Base-by-base conservation (phyloP, 169 alveolate species). In the Cryptosporidium ubiquitum region DNA sequence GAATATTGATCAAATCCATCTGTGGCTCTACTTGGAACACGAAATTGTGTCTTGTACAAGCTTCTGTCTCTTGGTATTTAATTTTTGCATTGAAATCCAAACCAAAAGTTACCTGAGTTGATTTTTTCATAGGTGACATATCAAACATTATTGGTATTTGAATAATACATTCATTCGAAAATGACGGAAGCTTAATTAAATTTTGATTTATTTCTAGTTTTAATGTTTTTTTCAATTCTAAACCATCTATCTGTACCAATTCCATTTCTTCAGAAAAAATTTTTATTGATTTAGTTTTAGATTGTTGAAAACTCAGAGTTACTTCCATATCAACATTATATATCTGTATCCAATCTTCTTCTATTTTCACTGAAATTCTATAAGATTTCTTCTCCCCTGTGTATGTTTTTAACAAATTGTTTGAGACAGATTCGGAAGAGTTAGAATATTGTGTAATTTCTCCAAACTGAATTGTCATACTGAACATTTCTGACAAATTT, bases 21-120 rank as follows among this genome's bases (percentile, higher is more conserved):
- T 79, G 89, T 9, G 89, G 79, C 33, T 44, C 79, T 23, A 79
- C 44, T 26, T 14, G 57, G 69, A 79, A 79, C 5, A 23, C 26
- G 33, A 79, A 79, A 14, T 64, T 79, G 26, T 31, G 42, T 18
- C n/a, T 39, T 5, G 73, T n/a, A 64, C 23, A 20, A 47, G 74
- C 26, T 23, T 64, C 40, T 33, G 39, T 23, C 1, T 60, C 40
- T 18, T 64, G 39, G 5, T 42, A 33, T 23, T 40, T 26, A 29
- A 79, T 40, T 0, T 20, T 58, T 20, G 79, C 33, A 9, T 5
- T 79, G 26, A 79, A 18, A 42, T 79, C 47, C 23, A 64, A 40
- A 18, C 44, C 1, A 3, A 79, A 37, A 23, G 10, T 16, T 18
- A 37, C 35, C 29, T 26, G 23, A 14, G 60, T 79, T 35, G 74